Evolutionary conservation across 2,329 filamentous ascomycete species (phyloP).

Genomic region (Grosmannia serpens): DNA sequence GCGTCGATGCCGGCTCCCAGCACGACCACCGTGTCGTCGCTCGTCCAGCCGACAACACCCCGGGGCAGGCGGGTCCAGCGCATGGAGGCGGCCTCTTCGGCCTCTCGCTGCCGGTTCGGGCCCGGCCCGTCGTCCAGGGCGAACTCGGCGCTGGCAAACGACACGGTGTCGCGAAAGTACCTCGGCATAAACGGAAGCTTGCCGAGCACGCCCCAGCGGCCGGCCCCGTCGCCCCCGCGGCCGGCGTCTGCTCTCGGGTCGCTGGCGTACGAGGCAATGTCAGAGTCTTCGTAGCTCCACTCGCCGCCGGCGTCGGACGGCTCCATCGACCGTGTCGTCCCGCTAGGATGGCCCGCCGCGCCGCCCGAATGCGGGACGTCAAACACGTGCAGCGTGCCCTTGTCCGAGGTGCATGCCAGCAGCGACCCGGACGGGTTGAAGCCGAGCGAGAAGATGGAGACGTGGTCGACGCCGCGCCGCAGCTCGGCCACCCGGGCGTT

Average conservation of each 20-base stretch:
- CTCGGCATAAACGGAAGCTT: conserved; percentile 77
- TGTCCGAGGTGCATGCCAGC: conserved; percentile 90
- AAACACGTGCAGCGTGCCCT: conserved; percentile 90
- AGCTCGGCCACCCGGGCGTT: conserved; percentile 76
- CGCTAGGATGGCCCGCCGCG: conserved; percentile 3
- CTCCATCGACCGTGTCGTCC: not conserved
- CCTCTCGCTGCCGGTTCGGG: conserved; percentile 19
- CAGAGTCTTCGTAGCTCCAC: conserved; percentile 11
- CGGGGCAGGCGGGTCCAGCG: conserved; percentile 55
- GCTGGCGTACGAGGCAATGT: conserved; percentile 5
- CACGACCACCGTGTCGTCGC: conserved; percentile 62
- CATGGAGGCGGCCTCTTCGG: conserved; percentile 29
- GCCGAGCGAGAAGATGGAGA: conserved; percentile 74
- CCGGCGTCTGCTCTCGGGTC: conserved; percentile 7
- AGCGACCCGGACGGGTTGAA: conserved; percentile 74
- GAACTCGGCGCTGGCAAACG: conserved; percentile 69
- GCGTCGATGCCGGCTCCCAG: conserved; percentile 70
- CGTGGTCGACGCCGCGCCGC: conserved; percentile 77
- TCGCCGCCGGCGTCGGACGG: conserved; percentile 7
- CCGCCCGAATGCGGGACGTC: conserved; percentile 49
- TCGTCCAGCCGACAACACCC: conserved; percentile 75
- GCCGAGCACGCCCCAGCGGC: conserved; percentile 78
- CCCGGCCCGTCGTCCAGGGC: conserved; percentile 57
- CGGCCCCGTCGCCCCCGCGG: conserved; percentile 28
- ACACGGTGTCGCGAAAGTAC: conserved; percentile 82